phyloP scores from a whole-genome alignment of 192 early-diverging fungal species.

The Coemansia sp. region DNA sequence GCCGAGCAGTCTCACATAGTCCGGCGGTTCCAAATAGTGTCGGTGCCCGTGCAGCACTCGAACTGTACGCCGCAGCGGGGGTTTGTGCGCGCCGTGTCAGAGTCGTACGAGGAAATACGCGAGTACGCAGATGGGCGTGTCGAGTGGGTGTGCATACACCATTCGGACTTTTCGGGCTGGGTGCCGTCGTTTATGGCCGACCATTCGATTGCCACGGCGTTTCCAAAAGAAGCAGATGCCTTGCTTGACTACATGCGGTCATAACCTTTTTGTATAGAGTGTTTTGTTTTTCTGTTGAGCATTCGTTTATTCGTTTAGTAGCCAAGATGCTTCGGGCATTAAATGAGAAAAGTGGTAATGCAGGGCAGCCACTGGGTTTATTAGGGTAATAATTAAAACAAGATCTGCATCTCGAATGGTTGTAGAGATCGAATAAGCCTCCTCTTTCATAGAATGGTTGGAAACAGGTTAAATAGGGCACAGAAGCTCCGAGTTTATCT shows the following conservation, averaged over 20 bases:
- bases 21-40: slow-evolving; percentile 38
- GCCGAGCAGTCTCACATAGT: not conserved
- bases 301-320: no score
- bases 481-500: no score
- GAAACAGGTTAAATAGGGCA: not conserved
- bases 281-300: no score
- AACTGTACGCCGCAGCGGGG: slow-evolving; percentile 30
- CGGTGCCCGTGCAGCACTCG: slow-evolving; percentile 20
- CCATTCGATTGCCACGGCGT: slow-evolving; percentile 30
- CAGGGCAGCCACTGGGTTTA: no score
- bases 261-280: no score
- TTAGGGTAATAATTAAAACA: not conserved
- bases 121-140: slow-evolving; percentile 33
- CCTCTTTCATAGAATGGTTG: not conserved
- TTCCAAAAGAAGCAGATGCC: slow-evolving; percentile 37
- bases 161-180: slow-evolving; percentile 48
- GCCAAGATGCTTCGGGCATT: no score
- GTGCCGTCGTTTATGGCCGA: slow-evolving; percentile 41
- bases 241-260: slow-evolving; percentile 25
- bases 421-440: not conserved
- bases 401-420: not conserved
- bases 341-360: no score
- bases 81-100: slow-evolving; percentile 37
- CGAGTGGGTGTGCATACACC: slow-evolving; percentile 44
- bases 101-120: slow-evolving; percentile 43